Base-by-base conservation (phyloP, 108 stramenopile genomes). In the Hondaea fermentalgiana region DNA sequence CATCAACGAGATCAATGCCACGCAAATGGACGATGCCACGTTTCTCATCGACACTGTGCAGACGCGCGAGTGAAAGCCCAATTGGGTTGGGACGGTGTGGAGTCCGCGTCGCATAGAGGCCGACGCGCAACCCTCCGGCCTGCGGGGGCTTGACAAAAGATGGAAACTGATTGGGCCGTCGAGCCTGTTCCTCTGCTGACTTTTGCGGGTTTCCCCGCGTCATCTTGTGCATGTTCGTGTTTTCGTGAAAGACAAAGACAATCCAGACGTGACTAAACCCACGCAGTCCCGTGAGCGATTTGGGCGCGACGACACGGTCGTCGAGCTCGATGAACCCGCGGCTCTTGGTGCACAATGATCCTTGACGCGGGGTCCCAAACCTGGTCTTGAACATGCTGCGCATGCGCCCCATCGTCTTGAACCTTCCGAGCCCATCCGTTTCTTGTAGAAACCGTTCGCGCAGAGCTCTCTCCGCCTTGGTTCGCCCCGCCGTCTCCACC, bases 61-160 rank as follows among this genome's bases (percentile, higher is more conserved):
- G 64, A 87, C 93, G 92, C 87, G 96, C 96, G 64, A 98, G 91
- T 83, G 96, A 96, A 6, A 99, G 90, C 5, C 98, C 98, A 8
- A 99, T 72, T 42, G 94, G 93, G 89, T 98, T 98, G 45, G 98
- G 98, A 58, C 98, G 94, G 91, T 99, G 99, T 29, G 99, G 99
- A 60, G 97, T 96, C 23, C 99, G 93, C 10, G 98, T 98, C 0
- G 98, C 95, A 87, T 98, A 90, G 87, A 93, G 93, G 25, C 99
- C 99, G 14, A 97, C 98, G 97, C 25, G 14, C 29, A 43, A 91
- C 72, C 57, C 93, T 88, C 59, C 92, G 92, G 25, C 91, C 94
- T 49, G 95, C 60, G 90, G 97, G 94, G 90, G 89, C 87, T 97
- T 98, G 29, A 87, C 88, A 35, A 90, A 88, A 16, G 95, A 93